A percentile compares a stretch with the other conserved stretches of the same genome.
phyloP scores from a whole-genome alignment of 176 grass and related monocot species.

The Paspalum notatum region DNA sequence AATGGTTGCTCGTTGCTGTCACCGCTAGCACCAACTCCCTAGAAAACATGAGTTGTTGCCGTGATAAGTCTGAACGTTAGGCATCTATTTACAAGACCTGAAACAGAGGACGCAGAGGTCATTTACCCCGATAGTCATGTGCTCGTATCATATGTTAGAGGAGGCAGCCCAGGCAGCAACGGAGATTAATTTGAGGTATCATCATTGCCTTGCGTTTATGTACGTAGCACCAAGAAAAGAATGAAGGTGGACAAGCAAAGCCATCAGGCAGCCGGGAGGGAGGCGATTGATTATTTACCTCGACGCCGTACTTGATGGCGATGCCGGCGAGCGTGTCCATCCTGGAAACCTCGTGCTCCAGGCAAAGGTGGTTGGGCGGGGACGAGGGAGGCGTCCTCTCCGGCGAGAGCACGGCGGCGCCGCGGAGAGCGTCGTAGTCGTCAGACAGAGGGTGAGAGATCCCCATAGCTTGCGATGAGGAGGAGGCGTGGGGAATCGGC shows the following conservation, averaged over 20 bases:
- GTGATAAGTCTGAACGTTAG: neutral
- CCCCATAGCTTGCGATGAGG: constrained; percentile 28
- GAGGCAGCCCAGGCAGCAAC: too few relatives aligned
- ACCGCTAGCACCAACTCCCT: neutral
- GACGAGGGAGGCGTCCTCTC: constrained; percentile 40
- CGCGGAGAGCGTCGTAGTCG: constrained; percentile 49
- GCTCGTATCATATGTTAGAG: too few relatives aligned
- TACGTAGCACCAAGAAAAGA: too few relatives aligned
- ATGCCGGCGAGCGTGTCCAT: constrained; percentile 84
- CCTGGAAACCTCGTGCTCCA: constrained; percentile 62
- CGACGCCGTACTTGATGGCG: constrained; percentile 84
- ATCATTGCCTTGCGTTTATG: too few relatives aligned
- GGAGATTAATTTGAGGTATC: too few relatives aligned
- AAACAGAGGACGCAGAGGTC: neutral
- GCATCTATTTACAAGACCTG: neutral
- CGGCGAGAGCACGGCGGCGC: constrained; percentile 41
- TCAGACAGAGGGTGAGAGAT: constrained; percentile 63
- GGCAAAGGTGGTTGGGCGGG: constrained; percentile 32
- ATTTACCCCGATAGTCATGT: neutral
- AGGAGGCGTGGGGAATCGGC: neutral
- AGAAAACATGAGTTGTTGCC: neutral
- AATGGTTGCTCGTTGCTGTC: neutral
- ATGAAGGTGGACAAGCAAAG: too few relatives aligned
- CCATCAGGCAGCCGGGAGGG: too few relatives aligned
- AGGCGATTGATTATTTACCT: constrained; percentile 41